phyloP scores from a whole-genome alignment of 805 yeast species.

The Blastobotrys peoriensis region DNA sequence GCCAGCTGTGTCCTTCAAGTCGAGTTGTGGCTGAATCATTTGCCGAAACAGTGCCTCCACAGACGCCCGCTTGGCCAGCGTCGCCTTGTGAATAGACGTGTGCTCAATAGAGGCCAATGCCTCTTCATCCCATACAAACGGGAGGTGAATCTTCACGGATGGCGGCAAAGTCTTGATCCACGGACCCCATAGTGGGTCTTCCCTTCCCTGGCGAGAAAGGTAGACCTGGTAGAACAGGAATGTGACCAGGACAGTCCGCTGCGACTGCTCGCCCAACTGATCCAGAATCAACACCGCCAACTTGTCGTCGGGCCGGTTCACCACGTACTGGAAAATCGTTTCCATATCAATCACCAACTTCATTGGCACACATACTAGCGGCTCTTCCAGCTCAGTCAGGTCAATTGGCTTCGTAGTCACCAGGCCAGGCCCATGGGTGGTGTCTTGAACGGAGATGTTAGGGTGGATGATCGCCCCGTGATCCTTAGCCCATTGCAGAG shows the following conservation, averaged over 20 bases:
- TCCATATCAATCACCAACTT: constrained; percentile 11
- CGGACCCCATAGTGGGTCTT: constrained; percentile 14
- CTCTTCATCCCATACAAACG: constrained; percentile 25
- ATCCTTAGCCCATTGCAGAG: constrained; percentile 2
- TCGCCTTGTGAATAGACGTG: constrained; percentile 26
- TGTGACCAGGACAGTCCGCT: constrained; percentile 12
- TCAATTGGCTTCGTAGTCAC: neutral
- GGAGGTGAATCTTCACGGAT: constrained; percentile 24
- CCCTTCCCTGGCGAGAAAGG: constrained; percentile 13
- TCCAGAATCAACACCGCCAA: neutral
- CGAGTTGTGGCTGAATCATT: constrained; percentile 6
- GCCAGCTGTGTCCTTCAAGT: constrained; percentile 1
- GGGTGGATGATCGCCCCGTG: neutral
- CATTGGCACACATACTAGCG: constrained; percentile 10
- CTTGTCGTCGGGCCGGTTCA: constrained; percentile 8
- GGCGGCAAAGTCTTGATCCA: constrained; percentile 27
- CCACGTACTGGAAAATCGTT: constrained; percentile 10
- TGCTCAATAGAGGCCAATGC: constrained; percentile 20
- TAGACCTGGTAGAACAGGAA: constrained; percentile 17
- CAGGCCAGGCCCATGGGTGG: neutral
- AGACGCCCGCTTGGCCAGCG: constrained; percentile 18
- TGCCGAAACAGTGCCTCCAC: constrained; percentile 20
- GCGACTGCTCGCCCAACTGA: neutral
- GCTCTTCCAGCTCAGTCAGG: neutral
- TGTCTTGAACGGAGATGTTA: neutral